Evolutionary conservation across 1,284 basidiomycete species (phyloP).

Genomic region (Macrocybe sp.): DNA sequence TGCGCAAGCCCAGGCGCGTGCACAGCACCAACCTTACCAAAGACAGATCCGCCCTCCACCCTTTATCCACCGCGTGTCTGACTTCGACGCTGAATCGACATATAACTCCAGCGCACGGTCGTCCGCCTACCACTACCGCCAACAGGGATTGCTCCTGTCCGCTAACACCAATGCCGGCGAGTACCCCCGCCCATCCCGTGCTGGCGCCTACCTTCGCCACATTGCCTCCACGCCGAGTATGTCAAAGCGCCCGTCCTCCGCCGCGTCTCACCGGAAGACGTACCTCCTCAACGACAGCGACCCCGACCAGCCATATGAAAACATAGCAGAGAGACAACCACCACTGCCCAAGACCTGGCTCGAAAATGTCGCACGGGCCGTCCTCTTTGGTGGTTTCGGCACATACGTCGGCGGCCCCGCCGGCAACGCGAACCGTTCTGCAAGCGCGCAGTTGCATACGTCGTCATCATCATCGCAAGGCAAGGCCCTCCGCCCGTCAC

Average conservation of each 20-base stretch:
- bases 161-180: conserved; percentile 10
- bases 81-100: conserved; percentile 7
- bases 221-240: conserved; percentile 63
- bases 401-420: conserved; percentile 40
- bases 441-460: background rate
- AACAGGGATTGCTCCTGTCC: conserved; percentile 7
- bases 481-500: conserved; percentile 25
- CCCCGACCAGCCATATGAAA: conserved; percentile 16
- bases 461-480: conserved; percentile 2
- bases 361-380: conserved; percentile 54
- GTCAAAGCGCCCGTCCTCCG: conserved; percentile 32
- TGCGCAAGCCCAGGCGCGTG: conserved; percentile 6
- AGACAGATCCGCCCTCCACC: conserved; percentile 9
- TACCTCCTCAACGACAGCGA: conserved; percentile 18
- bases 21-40: conserved; percentile 3
- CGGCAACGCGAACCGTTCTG: conserved; percentile 1
- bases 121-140: conserved; percentile 5
- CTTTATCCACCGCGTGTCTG: conserved; percentile 11
- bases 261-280: conserved; percentile 22
- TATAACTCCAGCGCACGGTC: background rate
- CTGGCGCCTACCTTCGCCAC: conserved; percentile 61
- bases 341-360: conserved; percentile 61
- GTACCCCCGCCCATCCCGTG: conserved; percentile 44
- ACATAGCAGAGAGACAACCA: conserved; percentile 18
- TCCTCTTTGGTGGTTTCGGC: conserved; percentile 43